These are phyloP conservation scores for Neofusicoccum sp. DNA, from an alignment of 2,329 filamentous ascomycete species.

Conservation along the genomic window DNA sequence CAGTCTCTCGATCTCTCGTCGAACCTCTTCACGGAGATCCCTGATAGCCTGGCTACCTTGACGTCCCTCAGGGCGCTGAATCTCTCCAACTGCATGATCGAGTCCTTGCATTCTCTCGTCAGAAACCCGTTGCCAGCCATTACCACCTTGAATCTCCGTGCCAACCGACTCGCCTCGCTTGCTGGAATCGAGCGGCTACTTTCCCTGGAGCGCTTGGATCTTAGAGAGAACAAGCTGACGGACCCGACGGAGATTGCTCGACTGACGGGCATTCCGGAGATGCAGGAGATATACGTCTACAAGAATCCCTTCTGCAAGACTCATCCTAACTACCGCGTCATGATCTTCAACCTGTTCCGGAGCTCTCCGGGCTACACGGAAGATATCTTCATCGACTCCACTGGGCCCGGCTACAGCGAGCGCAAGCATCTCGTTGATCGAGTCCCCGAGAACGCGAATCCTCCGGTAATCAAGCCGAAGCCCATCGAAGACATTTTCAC, in stretches of 20 bases:
- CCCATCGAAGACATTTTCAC: conserved; percentile 56
- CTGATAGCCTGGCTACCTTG: conserved; percentile 83
- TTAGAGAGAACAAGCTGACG: conserved; percentile 87
- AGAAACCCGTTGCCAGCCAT: conserved; percentile 90
- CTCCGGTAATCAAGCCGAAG: conserved; percentile 75
- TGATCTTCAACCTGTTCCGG: conserved; percentile 95
- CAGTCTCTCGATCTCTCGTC: conserved; percentile 90
- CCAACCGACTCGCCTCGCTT: conserved; percentile 83
- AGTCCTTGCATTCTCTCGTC: conserved; percentile 83
- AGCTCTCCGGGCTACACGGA: conserved; percentile 86
- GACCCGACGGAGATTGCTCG: conserved; percentile 90
- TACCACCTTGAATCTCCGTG: conserved; percentile 86
- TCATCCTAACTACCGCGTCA: conserved; percentile 80
- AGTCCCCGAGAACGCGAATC: conserved; percentile 71
- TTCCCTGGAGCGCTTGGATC: conserved; percentile 85
- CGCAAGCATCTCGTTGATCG: conserved; percentile 82
- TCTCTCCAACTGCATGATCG: conserved; percentile 96
- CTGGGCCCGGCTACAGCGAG: conserved; percentile 81
- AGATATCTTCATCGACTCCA: conserved; percentile 86
- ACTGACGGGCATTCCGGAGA: conserved; percentile 85
- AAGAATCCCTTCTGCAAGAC: conserved; percentile 91
- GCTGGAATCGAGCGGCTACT: conserved; percentile 87
- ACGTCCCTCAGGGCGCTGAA: conserved; percentile 91
- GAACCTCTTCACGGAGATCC: conserved; percentile 92
- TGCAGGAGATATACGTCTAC: conserved; percentile 88